phyloP scores from a whole-genome alignment of 176 grass and related monocot genomes.

The Musa troglodytarum region DNA sequence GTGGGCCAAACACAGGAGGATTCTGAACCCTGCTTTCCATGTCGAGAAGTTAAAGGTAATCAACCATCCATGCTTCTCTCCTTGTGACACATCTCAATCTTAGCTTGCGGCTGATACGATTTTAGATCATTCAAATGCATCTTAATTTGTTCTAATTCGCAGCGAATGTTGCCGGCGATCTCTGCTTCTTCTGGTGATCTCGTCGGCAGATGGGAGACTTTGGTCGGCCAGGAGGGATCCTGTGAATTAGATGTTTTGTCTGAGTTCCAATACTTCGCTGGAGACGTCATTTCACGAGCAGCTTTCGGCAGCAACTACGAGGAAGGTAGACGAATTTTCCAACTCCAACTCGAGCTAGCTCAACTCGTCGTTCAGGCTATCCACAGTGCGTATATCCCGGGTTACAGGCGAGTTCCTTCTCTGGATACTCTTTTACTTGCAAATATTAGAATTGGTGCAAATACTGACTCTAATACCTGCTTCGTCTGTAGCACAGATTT shows the following conservation, averaged over 20 bases:
- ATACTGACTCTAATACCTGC: neutral
- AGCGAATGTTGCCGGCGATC: constrained; percentile 2
- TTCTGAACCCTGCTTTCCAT: constrained; percentile 10
- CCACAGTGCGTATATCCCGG: neutral
- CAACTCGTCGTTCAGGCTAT: neutral
- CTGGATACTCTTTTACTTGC: too few relatives aligned
- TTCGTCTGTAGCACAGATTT: constrained; percentile 5
- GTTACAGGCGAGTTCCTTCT: neutral
- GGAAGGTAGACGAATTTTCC: neutral
- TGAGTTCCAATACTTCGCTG: neutral
- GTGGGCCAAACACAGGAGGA: constrained; percentile 18
- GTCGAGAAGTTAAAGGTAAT: neutral
- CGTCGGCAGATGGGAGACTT: constrained; percentile 4
- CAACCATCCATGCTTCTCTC: neutral
- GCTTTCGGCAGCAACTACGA: constrained; percentile 5
- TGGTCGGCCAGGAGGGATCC: neutral
- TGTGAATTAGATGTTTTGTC: constrained; percentile 4
- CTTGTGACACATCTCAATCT: too few relatives aligned
- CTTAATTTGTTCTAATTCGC: neutral
- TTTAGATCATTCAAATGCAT: too few relatives aligned
- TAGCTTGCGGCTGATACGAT: too few relatives aligned
- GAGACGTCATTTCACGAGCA: constrained; percentile 1
- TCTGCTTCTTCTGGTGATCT: constrained; percentile 11
- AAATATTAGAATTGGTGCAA: too few relatives aligned
- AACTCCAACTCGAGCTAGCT: neutral